Conservation (phyloP, 768 basidiomycete species). For the Pulveroboletus ravenelii region DNA sequence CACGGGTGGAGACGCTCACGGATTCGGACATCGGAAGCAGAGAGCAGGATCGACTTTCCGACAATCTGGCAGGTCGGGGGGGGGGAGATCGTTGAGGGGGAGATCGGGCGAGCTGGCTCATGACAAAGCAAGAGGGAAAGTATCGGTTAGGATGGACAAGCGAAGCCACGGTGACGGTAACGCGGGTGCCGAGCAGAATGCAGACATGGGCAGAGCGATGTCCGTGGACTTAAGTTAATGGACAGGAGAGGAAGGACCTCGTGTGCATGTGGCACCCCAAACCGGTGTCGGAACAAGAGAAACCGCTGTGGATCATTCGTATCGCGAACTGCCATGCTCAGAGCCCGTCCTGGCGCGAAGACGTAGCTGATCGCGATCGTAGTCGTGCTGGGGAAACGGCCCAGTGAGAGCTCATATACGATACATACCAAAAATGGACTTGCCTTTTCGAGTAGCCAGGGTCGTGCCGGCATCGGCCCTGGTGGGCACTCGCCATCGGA, state of each 20-base stretch:
- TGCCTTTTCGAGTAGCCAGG: conserved; percentile 25
- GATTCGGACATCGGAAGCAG: conserved; percentile 29
- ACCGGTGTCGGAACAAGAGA: conserved; percentile 27
- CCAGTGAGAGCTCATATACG: conserved; percentile 6
- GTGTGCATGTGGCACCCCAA: conserved; percentile 32
- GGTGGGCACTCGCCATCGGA: too few relatives aligned
- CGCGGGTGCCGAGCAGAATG: conserved; percentile 31
- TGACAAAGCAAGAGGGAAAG: conserved; percentile 31
- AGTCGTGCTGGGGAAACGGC: not conserved
- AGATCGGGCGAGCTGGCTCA: conserved; percentile 15
- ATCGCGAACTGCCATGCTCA: conserved; percentile 4
- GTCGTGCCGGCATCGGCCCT: conserved; percentile 16
- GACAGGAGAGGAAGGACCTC: conserved; percentile 33
- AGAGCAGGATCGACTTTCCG: conserved; percentile 33
- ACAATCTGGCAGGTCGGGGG: conserved; percentile 32
- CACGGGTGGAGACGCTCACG: conserved; percentile 24
- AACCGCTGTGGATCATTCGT: conserved; percentile 18
- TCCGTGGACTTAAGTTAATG: conserved; percentile 39
- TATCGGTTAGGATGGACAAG: conserved; percentile 30
- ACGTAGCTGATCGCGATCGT: conserved; percentile 12
- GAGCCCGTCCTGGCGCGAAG: conserved; percentile 5
- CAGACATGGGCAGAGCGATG: conserved; percentile 28
- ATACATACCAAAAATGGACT: conserved; percentile 16
- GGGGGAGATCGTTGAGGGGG: conserved; percentile 14
- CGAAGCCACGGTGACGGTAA: conserved; percentile 36